phyloP scores from a whole-genome alignment of 2,329 filamentous ascomycete species.

The Sarocladium kiliense region DNA sequence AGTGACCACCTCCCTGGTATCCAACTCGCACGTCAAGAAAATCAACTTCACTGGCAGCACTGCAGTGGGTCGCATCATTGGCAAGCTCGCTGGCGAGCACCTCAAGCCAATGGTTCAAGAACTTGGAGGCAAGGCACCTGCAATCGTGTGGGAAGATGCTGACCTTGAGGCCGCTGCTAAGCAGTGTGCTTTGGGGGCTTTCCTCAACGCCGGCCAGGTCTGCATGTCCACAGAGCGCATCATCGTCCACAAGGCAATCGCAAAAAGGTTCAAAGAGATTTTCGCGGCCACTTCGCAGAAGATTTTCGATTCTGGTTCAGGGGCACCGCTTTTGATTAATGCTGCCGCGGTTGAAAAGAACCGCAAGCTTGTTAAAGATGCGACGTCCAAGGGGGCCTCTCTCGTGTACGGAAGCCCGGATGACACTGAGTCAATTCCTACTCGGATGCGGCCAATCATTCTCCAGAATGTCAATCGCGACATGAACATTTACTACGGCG shows the following conservation, averaged over 20 bases:
- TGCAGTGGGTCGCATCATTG: constrained; percentile 67
- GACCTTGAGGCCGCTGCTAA: constrained; percentile 66
- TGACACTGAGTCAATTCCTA: constrained; percentile 24
- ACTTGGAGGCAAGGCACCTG: constrained; percentile 75
- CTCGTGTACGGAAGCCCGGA: constrained; percentile 35
- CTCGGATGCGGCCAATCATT: constrained; percentile 58
- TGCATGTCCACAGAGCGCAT: constrained; percentile 84
- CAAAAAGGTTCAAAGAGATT: constrained; percentile 39
- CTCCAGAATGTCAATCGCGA: constrained; percentile 53
- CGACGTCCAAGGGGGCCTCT: constrained; percentile 60
- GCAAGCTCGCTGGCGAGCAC: constrained; percentile 61
- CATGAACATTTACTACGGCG: constrained; percentile 72
- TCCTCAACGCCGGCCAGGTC: constrained; percentile 71
- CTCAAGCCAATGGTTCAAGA: constrained; percentile 79
- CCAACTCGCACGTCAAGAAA: constrained; percentile 64
- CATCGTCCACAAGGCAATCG: constrained; percentile 46
- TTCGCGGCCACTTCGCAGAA: constrained; percentile 32
- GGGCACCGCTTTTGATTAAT: constrained; percentile 66
- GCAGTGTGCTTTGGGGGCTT: constrained; percentile 64
- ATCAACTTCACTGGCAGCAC: constrained; percentile 85
- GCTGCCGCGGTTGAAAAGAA: constrained; percentile 61
- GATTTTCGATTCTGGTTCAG: constrained; percentile 50
- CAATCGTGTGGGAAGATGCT: constrained; percentile 76
- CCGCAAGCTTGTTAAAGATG: constrained; percentile 61
- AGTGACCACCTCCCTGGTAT: constrained; percentile 64